Evolutionary conservation across 2,329 filamentous ascomycete genomes (phyloP), one percentile per base, ranked within the genome.

Genomic region (Eutypa lata): DNA sequence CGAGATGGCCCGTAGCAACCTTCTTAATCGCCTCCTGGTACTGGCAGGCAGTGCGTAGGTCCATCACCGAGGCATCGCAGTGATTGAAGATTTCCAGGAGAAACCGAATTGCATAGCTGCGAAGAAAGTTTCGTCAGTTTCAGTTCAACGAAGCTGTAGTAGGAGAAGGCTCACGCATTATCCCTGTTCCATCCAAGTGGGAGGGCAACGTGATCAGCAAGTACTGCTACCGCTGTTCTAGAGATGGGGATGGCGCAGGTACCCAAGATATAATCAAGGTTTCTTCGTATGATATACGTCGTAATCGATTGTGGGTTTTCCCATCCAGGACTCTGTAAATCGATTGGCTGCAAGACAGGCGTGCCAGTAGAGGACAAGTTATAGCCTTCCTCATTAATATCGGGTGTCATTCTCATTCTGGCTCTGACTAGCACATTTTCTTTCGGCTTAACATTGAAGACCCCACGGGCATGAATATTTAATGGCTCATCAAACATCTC

Each of bases 101-200:
- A n/a, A n/a, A n/a, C n/a, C n/a, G n/a, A n/a, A n/a, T n/a, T n/a
- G n/a, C n/a, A n/a, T n/a, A n/a, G n/a, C n/a, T n/a, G n/a, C n/a
- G n/a, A n/a, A n/a, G n/a, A n/a, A n/a, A n/a, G n/a, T n/a, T n/a
- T 18, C 38, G 19, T 42, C 19, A 42, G 18, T 42, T 18, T 42
- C 18, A 7, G 2, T 18, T 10, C 11, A 19, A 19, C n/a, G 38
- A n/a, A 3, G 38, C 16, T 21, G 4, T 31, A 44, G 45, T 6
- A 3, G 19, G 19, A 33, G n/a, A 10, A 31, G 21, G 31, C 49
- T 21, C 26, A 51, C 24, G 60, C 60, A 26, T 61, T 62, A 35
- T 62, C 60, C 7, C 60, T 48, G 14, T 60, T 60, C 58, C 58
- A 62, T 7, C 58, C 59, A 8, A 62, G 49, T 13, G 56, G 59